Evolutionary conservation across 345 rosid genomes (phyloP), one percentile per base, ranked within the genome.

Genomic region (Euclidium syriacum): DNA sequence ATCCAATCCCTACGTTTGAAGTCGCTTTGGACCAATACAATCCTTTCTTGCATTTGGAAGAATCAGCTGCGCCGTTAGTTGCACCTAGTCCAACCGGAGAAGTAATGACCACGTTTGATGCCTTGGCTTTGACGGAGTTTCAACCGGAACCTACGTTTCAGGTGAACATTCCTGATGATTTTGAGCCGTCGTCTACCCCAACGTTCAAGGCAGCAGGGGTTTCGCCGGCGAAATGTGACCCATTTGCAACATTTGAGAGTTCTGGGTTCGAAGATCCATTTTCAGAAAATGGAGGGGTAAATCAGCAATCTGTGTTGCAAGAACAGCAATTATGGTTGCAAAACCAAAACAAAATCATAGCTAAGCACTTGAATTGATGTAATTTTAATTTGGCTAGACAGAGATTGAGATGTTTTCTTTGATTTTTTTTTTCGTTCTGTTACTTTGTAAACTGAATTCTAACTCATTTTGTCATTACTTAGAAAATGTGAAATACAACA

Each of bases 281-380:
- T 57, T 32, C 64, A 42, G 75, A 33, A 50, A 57, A 50, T 64
- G 50, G 66, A 51, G 54, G 67, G 15, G 38, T 64, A 17, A 56
- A 81, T 62, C 77, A 76, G 35, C 73, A 76, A 42, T 75, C 41
- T 43, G 40, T 88, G 62, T 43, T 73, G 65, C 70, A 71, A 40
- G 83, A 91, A 68, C 92, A 85, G 15, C 80, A 81, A 33, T 5
- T 81, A 25, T 89, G 98, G 96, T 67, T 85, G 66, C 80, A 81
- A 73, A 70, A 81, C 60, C 92, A 92, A 67, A 81, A 78, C 67
- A 83, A 77, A 77, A 87, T 92, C 38, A 82, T 91, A 11, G 74
- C 87, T 17, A 88, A 85, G 65, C 83, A 77, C 47, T 39, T 67
- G 36, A 30, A 61, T 36, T 80, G 72, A 81, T 73, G 2, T 66